phyloP scores from a whole-genome alignment of 2,329 filamentous ascomycete genomes.

The Sclerotinia sclerotiorum region DNA sequence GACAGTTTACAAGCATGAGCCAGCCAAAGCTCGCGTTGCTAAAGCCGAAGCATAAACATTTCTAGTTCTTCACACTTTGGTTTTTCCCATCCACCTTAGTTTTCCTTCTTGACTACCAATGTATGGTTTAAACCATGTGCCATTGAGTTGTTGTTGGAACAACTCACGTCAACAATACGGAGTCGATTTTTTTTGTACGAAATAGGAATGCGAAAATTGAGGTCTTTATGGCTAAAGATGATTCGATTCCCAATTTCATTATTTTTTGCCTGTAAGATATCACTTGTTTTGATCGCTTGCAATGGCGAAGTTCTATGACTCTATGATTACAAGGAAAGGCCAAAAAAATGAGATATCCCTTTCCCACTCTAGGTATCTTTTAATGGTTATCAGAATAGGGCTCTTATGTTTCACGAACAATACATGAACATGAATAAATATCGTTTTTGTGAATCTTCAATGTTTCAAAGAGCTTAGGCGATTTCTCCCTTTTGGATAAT shows the following conservation, averaged over 20 bases:
- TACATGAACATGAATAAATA: not conserved
- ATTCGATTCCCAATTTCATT: not conserved
- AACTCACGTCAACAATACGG: not conserved
- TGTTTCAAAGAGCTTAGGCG: not conserved
- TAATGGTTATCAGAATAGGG: not conserved
- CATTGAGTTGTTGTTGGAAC: not conserved
- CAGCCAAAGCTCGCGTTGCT: not conserved
- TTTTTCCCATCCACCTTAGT: not conserved
- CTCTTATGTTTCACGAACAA: not conserved
- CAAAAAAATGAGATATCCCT: not conserved
- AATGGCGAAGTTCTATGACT: not conserved
- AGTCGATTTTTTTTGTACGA: not conserved
- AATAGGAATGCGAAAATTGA: not conserved
- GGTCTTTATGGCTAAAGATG: not conserved
- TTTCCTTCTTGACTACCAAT: not conserved
- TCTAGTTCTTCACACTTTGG: not conserved
- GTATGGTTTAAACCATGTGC: not conserved
- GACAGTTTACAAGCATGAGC: constrained; percentile 19
- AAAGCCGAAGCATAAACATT: not conserved
- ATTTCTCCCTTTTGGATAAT: not conserved
- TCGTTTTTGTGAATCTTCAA: not conserved
- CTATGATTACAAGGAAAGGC: not conserved
- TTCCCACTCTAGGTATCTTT: not conserved
- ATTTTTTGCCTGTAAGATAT: not conserved
- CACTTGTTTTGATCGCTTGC: not conserved